Evolutionary conservation across 202 grass and related monocot genomes (phyloP).

Genomic region (Panicum virgatum): DNA sequence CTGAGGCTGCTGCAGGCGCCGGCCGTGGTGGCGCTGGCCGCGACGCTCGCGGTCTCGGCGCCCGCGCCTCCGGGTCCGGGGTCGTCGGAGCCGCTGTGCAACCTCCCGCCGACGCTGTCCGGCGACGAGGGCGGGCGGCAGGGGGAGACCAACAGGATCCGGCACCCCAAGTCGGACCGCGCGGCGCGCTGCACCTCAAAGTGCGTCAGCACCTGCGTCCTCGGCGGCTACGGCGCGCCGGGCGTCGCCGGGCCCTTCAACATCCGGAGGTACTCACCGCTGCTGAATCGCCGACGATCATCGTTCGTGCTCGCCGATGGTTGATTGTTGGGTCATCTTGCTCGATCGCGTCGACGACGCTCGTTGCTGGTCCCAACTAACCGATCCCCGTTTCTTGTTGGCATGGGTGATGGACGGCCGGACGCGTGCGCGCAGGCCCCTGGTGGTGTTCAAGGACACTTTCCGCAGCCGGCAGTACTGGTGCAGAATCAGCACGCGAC

Average conservation of each 20-base stretch:
- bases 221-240: conserved; percentile 80
- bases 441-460: conserved; percentile 91
- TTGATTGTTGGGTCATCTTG: background rate
- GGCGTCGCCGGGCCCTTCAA: conserved; percentile 84
- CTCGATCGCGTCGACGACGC: background rate
- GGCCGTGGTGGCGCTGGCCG: conserved; percentile 45
- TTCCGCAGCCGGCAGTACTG: conserved; percentile 91
- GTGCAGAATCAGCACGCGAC: background rate
- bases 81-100: conserved; percentile 39
- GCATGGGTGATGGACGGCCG: background rate
- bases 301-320: background rate
- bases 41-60: conserved; percentile 51
- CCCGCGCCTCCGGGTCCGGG: conserved; percentile 9
- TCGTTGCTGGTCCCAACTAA: background rate
- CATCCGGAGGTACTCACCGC: conserved; percentile 54
- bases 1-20: conserved; percentile 51
- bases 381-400: background rate
- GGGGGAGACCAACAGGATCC: conserved; percentile 47
- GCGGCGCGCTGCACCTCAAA: conserved; percentile 76
- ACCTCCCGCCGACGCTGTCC: conserved; percentile 68
- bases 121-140: conserved; percentile 43
- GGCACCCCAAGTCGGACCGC: conserved; percentile 60
- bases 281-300: background rate
- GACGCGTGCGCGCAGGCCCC: conserved; percentile 40
- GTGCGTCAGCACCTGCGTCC: conserved; percentile 94